Base-by-base conservation (phyloP, 1,284 basidiomycete species). In the Bjerkandera adusta region DNA sequence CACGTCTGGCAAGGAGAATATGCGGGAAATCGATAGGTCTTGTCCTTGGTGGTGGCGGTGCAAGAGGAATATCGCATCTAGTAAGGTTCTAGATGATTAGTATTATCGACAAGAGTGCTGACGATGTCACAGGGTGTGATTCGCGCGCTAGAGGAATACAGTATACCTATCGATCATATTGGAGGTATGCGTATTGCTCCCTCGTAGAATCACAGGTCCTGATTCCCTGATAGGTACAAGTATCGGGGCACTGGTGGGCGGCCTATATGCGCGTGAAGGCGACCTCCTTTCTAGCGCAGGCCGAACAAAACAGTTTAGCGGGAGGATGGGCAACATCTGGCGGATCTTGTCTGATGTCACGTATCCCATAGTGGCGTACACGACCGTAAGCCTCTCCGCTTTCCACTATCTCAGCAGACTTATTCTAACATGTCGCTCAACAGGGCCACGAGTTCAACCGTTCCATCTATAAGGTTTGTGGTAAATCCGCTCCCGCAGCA, bases 351-450 rank as follows among this genome's bases (percentile, higher is more conserved):
- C 92, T 7, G 96, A 98, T 68, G 83, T 98, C 42, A 99, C 96
- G 5, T 99, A 97, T 66, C 97, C 96, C 0, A 83, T 97, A 22
- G 92, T 97, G 34, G 94, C 96, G 3, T 99, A 99, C 67, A 99
- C 96, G 0, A 99, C 97, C 21, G 96, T 93, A 56, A 52, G 80
- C 62, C 54, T 18, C 3, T 39, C 33, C 16, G 33, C 32, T 32
- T 15, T 30, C 18, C 1, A 1, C 11, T 55, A 35, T 30, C 30
- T 37, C 54, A 55, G 59, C 60, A 39, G 25, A 53, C 37, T 58
- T 48, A 36, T 49, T 38, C 15, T n/a, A n/a, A n/a, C n/a, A n/a
- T n/a, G 38, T 4, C 39, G 47, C 47, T 27, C 42, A 22, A n/a
- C 51, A 92, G 87, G 90, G 90, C 4, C 93, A 96, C 58, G 93